These are phyloP conservation scores for Coemansia sp. DNA, from an alignment of 192 early-diverging fungal species.

Conservation along the genomic window DNA sequence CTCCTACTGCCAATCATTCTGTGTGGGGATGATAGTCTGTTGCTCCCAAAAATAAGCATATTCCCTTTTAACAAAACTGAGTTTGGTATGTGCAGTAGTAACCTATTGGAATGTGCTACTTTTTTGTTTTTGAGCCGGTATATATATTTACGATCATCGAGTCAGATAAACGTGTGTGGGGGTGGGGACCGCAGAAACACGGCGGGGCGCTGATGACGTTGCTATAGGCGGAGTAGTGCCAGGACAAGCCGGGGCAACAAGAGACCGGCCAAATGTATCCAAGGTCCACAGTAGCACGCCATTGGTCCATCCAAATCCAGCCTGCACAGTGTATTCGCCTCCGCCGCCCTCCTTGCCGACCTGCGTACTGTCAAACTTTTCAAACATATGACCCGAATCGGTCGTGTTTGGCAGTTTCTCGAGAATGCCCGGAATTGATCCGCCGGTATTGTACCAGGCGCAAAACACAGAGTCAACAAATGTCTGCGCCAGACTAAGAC, in stretches of 20 bases:
- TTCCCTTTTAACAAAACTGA: neutral
- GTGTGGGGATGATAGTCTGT: neutral
- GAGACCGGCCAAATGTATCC: slow-evolving; percentile 44
- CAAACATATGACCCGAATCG: slow-evolving; percentile 74
- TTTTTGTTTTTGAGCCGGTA: too few species aligned
- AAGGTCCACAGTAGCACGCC: slow-evolving; percentile 69
- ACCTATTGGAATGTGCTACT: too few species aligned
- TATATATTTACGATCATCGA: too few species aligned
- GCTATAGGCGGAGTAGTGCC: slow-evolving; percentile 2
- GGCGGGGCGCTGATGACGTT: too few species aligned
- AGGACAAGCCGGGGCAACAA: slow-evolving; percentile 29
- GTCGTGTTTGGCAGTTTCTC: slow-evolving; percentile 32
- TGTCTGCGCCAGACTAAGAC: slow-evolving; percentile 53
- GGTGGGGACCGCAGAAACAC: too few species aligned
- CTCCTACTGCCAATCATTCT: neutral
- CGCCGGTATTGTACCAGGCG: slow-evolving; percentile 72
- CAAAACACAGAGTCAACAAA: slow-evolving; percentile 65
- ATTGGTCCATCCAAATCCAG: slow-evolving; percentile 82
- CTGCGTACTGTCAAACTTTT: slow-evolving; percentile 67
- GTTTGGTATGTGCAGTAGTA: too few species aligned
- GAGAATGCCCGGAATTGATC: slow-evolving; percentile 57
- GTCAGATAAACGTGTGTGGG: too few species aligned
- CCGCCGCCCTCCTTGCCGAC: slow-evolving; percentile 62
- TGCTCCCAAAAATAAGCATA: neutral
- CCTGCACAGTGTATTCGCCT: slow-evolving; percentile 73